Base-by-base conservation (phyloP, 345 rosid genomes). In the Hirschfeldia incana region DNA sequence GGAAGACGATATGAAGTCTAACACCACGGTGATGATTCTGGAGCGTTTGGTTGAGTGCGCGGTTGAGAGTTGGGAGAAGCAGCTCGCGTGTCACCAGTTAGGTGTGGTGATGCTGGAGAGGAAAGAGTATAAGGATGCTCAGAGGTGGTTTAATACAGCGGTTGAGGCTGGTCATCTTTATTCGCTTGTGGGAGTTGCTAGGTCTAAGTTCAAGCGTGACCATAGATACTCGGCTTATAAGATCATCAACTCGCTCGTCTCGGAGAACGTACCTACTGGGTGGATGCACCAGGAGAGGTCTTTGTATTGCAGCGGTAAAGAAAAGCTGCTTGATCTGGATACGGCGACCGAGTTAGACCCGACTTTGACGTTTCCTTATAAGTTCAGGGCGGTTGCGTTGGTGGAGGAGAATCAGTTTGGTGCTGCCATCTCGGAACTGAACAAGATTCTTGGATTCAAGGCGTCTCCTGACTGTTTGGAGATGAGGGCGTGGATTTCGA, bases 211-310 rank as follows among this genome's bases (percentile, higher is more conserved):
- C 79, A 90, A 88, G 81, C 93, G 94, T 5, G 97, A 94, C 28
- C 98, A 94, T 84, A 94, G 87, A 76, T 92, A 90, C 83, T 78
- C 92, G 26, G 97, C 98, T 11, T 92, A 91, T 84, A 92, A 94
- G 85, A 65, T 90, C 79, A 85, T 90, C 87, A 89, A 83, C 68
- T 88, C 94, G 3, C 77, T 94, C 70, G 82, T 88, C 34, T 86
- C 90, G 2, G 88, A 83, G 76, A 42, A 88, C 80, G 83, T 73
- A 8, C 91, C 92, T n/a, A 83, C 86, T 6, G 98, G 96, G 8
- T 94, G 98, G 98, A 87, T 94, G 92, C 85, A 90, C 81, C 98
- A 92, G 81, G 96, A 94, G 82, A 84, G 97, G 79, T 88, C 98
- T 15, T 42, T 94, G 78, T 94, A 92, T 72, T 89, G 98, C 72